Percentiles rank a stretch among this genome's conserved stretches.
Conservation (phyloP, 2,329 filamentous ascomycete species). For the Ophiocordyceps camponoti-leonardi region DNA sequence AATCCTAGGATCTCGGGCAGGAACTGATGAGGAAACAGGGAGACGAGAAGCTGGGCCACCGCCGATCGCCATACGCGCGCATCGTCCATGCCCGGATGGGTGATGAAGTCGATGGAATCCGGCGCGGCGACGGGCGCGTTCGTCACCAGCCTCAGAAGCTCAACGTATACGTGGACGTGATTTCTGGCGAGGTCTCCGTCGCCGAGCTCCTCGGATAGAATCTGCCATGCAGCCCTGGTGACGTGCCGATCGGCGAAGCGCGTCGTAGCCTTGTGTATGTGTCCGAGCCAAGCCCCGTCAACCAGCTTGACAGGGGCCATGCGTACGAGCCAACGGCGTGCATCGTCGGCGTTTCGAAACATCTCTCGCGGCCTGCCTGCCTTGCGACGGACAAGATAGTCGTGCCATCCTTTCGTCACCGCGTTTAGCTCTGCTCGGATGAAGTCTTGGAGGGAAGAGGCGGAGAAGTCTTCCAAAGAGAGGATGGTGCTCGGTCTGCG, state of each 20-base stretch:
- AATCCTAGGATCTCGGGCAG: constrained; percentile 32
- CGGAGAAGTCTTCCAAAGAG: constrained; percentile 1
- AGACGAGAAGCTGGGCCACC: constrained; percentile 25
- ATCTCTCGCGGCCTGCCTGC: constrained; percentile 1
- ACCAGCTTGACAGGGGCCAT: constrained; percentile 13
- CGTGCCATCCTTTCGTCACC: constrained; percentile 1
- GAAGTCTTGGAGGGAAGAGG: not conserved
- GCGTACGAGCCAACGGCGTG: constrained; percentile 1
- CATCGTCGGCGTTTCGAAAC: constrained; percentile 1
- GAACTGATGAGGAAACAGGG: constrained; percentile 28
- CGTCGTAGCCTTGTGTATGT: constrained; percentile 22
- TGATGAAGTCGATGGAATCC: constrained; percentile 4
- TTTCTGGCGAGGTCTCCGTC: constrained; percentile 28
- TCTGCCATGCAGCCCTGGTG: constrained; percentile 24
- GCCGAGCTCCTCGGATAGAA: constrained; percentile 31
- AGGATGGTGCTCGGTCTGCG: constrained; percentile 1
- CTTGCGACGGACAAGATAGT: constrained; percentile 3
- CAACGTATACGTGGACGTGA: constrained; percentile 19
- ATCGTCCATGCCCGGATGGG: constrained; percentile 1
- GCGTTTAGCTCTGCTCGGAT: constrained; percentile 1
- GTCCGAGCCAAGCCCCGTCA: constrained; percentile 29
- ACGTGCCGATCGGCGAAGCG: constrained; percentile 17
- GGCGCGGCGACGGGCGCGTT: constrained; percentile 1
- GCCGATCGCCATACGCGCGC: constrained; percentile 21
- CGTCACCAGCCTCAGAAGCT: constrained; percentile 8